Conservation (phyloP, 2,329 filamentous ascomycete genomes). For the Colletotrichum incanum region DNA sequence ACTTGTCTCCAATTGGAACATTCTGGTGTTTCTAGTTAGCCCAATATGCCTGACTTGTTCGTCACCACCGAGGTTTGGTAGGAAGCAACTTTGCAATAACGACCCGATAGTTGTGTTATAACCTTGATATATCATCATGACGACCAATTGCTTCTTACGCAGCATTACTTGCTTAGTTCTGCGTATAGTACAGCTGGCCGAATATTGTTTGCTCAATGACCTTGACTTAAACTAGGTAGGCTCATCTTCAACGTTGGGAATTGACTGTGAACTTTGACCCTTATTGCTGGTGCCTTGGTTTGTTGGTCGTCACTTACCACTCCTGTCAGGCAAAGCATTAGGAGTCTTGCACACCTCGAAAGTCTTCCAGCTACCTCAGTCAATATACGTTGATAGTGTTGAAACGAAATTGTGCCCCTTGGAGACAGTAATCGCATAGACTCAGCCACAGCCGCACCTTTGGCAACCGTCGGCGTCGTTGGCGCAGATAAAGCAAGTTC, state of each 20-base stretch:
- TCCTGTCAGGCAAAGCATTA: background rate
- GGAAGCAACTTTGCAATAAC: background rate
- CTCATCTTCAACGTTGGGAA: background rate
- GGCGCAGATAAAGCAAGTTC: constrained; percentile 42
- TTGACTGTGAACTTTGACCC: background rate
- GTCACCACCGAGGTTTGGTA: background rate
- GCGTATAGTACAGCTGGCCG: background rate
- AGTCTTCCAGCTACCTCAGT: background rate
- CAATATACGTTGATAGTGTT: background rate
- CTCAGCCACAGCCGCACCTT: background rate
- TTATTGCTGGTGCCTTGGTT: background rate
- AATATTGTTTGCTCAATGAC: background rate
- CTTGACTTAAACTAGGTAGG: background rate
- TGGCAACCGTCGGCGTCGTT: constrained; percentile 43
- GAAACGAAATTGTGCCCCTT: background rate
- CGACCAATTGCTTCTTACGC: no score
- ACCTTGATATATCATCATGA: no score
- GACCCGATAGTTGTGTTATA: background rate
- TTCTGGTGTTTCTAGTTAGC: no score
- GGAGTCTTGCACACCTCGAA: background rate
- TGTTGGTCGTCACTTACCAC: background rate
- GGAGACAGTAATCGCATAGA: background rate
- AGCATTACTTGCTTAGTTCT: background rate
- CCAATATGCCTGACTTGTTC: no score
- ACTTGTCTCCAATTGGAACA: background rate